These are phyloP conservation scores for Uronychia binucleata DNA, from an alignment of 73 alveolate species.

Conservation along the genomic window DNA sequence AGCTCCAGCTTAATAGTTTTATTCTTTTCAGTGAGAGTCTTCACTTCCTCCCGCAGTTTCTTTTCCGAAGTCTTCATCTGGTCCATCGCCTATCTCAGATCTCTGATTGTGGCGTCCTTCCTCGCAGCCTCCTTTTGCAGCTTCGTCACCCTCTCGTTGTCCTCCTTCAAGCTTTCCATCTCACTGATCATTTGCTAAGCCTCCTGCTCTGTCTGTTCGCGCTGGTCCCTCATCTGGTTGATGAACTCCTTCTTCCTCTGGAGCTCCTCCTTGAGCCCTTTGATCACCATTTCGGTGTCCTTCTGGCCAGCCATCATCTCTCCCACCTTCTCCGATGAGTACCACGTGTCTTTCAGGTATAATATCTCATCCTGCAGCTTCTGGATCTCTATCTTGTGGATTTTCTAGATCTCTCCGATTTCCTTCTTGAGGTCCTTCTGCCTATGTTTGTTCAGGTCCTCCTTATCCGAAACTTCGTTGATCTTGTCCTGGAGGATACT, in stretches of 20 bases:
- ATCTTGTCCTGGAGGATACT: constrained; percentile 5
- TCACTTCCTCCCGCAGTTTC: constrained; percentile 41
- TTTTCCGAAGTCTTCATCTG: constrained; percentile 31
- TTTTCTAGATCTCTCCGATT: not conserved
- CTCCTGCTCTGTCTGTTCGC: constrained; percentile 32
- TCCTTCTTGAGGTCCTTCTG: not conserved
- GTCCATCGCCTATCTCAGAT: constrained; percentile 25
- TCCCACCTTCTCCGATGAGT: constrained; percentile 19
- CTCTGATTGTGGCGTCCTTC: constrained; percentile 41
- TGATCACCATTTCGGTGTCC: constrained; percentile 16
- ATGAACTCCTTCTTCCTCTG: constrained; percentile 56
- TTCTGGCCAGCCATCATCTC: not conserved
- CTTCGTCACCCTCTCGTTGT: constrained; percentile 35
- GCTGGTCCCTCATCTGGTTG: constrained; percentile 32
- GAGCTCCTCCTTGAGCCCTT: constrained; percentile 58
- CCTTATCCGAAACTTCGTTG: constrained; percentile 1
- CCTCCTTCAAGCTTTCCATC: constrained; percentile 56
- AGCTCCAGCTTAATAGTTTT: constrained; percentile 24
- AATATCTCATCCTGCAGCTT: constrained; percentile 28
- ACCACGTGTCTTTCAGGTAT: constrained; percentile 29
- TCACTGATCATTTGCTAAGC: constrained; percentile 32
- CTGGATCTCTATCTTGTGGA: constrained; percentile 34
- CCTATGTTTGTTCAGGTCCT: not conserved
- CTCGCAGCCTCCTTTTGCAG: constrained; percentile 39
- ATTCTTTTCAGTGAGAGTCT: constrained; percentile 22